Conservation (phyloP, 345 rosid species). For the Lenwebbia sp. region DNA sequence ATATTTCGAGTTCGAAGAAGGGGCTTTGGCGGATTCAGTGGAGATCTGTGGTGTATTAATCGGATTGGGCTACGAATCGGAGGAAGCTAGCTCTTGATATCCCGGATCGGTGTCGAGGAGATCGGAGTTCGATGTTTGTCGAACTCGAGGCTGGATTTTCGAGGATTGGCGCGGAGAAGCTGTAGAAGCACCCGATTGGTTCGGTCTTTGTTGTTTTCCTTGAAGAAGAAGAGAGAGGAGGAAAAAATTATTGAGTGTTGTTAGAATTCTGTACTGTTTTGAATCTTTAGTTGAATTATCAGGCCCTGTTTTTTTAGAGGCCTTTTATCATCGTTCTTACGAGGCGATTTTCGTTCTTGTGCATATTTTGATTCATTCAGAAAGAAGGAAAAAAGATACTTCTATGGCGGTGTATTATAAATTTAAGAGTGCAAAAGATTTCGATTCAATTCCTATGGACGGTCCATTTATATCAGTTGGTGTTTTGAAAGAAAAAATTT, state of each 20-base stretch:
- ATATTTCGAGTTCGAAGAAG: background rate
- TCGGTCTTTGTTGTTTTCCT: background rate
- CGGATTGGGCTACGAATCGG: background rate
- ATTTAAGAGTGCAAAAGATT: slow-evolving; percentile 99
- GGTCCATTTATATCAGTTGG: slow-evolving; percentile 98
- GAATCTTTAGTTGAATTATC: background rate
- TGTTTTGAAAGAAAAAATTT: slow-evolving; percentile 96
- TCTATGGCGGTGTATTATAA: slow-evolving; percentile 97
- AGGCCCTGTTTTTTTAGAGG: slow-evolving; percentile 6
- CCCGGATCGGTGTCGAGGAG: background rate
- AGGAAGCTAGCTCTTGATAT: background rate
- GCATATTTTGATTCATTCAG: background rate
- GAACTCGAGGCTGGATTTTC: background rate
- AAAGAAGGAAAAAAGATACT: slow-evolving; percentile 4
- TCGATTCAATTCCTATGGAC: slow-evolving; percentile 86
- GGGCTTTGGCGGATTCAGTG: background rate
- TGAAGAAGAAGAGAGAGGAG: background rate
- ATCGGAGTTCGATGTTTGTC: background rate
- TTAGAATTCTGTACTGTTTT: background rate
- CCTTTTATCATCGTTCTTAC: background rate
- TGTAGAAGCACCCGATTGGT: slow-evolving; percentile 1
- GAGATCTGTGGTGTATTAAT: background rate
- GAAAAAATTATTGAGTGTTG: background rate
- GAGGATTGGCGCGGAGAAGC: background rate
- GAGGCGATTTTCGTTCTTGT: slow-evolving; percentile 4